Base-by-base conservation (phyloP, 768 basidiomycete species). In the Boletus tomentosulus region DNA sequence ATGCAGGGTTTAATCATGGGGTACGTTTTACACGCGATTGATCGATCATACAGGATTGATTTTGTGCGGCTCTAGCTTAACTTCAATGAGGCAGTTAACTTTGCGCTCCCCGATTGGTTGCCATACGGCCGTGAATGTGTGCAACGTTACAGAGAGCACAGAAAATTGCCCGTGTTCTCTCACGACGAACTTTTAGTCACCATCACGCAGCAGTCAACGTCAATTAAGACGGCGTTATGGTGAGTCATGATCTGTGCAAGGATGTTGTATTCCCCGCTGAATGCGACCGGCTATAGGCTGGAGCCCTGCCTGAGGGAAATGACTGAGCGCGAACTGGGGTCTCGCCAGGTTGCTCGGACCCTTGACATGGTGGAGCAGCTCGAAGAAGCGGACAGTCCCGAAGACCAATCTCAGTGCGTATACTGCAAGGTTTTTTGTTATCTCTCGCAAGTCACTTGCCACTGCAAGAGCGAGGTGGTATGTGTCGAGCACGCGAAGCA, bases 21-120 rank as follows among this genome's bases (percentile, higher is more conserved):
- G 94, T 95, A 74, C 67, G 90, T 81, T 53, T 41, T 64, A 61
- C 64, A 51, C 50, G 66, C 57, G 54, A 56, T 50, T 54, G 58
- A 61, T 64, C 53, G 57, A 65, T 66, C 47, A 55, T 48, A 47
- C 22, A 53, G 42, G 44, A 48, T 54, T 64, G 62, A 69, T 57
- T 61, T 66, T 57, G 59, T 64, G 55, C 64, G 55, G 59, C 61
- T 35, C 16, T 63, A 97, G 94, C 75, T 98, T 64, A 99, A 99
- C 73, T 95, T 98, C 76, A 98, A 98, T 69, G 97, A 98, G 74
- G 97, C 96, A 4, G 96, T 98, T 65, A 98, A 99, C 70, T 98
- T 98, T 65, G 96, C 97, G 11, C 76, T 97, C 27, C 92, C 94
- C 25, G 93, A 98, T 67, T 99, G 97, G 97, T 74, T 98, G 44